Evolutionary conservation across 345 rosid species (phyloP).

Genomic region (Pistacia atlantica): DNA sequence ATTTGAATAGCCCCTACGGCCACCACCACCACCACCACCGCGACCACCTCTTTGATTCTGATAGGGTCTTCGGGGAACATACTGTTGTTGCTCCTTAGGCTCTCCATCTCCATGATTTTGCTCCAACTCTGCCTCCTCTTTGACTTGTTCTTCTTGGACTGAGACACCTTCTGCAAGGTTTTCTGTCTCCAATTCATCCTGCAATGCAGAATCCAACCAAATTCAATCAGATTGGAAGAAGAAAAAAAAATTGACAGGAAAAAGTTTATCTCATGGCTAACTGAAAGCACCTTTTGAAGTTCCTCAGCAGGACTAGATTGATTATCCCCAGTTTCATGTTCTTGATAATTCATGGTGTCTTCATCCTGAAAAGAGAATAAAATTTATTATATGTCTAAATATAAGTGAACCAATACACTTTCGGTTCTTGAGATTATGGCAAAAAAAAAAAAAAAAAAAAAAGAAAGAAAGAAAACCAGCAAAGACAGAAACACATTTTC

Average conservation of each 20-base stretch:
- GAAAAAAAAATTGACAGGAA: neutral
- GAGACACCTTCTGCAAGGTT: conserved; percentile 41
- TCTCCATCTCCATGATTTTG: conserved; percentile 43
- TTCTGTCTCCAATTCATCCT: conserved; percentile 56
- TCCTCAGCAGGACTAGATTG: conserved; percentile 39
- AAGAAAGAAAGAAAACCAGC: neutral
- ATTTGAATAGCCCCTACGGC: conserved; percentile 65
- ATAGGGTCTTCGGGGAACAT: conserved; percentile 53
- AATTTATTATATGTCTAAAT: neutral
- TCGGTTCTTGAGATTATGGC: neutral
- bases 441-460: neutral
- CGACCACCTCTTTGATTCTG: conserved; percentile 76
- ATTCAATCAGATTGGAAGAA: conserved; percentile 1
- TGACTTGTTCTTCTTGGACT: conserved; percentile 46
- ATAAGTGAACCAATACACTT: neutral
- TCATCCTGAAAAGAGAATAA: conserved; percentile 41
- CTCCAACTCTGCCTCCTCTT: conserved; percentile 39
- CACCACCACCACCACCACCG: conserved; percentile 60
- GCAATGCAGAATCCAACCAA: conserved; percentile 14
- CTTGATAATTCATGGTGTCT: conserved; percentile 37
- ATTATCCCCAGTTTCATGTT: conserved; percentile 40
- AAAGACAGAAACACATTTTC: neutral
- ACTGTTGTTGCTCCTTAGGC: conserved; percentile 44
- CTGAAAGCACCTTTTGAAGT: conserved; percentile 44
- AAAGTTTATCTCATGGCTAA: neutral